Base-by-base conservation (phyloP, 2,329 filamentous ascomycete species). In the Colletotrichum sp. region DNA sequence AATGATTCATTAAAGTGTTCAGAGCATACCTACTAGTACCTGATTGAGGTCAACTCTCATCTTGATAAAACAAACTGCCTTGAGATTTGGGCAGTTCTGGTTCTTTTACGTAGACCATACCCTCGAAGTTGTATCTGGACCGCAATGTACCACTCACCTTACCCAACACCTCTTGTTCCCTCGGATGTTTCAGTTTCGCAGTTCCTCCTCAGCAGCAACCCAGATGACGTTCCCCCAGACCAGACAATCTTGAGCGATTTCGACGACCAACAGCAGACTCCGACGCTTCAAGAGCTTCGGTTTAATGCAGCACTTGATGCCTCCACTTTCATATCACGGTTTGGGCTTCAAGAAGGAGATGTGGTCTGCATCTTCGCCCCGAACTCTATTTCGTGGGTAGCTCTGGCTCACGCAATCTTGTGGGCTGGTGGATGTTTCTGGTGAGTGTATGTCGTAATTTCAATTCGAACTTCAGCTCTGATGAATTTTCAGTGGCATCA, bases 341-440 rank as follows among this genome's bases (percentile, higher is more conserved):
- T 68, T 68, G 8, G 72, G 60, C 16, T 62, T 81, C 21, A 72
- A 60, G 32, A 24, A 76, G 9, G 57, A 15, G 79, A 81, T 30
- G 76, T 80, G 1, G 78, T 79, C 3, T 80, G 79, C 21, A 80
- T 81, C 8, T 78, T 79, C 55, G 78, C 68, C 3, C 57, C 72
- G 15, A 81, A 81, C 49, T 79, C 78, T 8, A 74, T 79, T 2
- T 63, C 77, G 28, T 81, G 80, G 79, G 77, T 67, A 18, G 67
- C 73, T 4, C 60, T 81, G 16, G 77, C 77, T 2, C 80, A 81
- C 69, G 78, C 75, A 1, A 65, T 79, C 1, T 15, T 81, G 28
- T 81, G 79, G 80, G 78, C 77, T 34, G 79, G 80, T 9, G 80
- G 68, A 1, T 79, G 77, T 62, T 78, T 79, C 70, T 59, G 55